Conservation (phyloP, 352 stramenopile genomes). For the Thalassiosira allenii region DNA sequence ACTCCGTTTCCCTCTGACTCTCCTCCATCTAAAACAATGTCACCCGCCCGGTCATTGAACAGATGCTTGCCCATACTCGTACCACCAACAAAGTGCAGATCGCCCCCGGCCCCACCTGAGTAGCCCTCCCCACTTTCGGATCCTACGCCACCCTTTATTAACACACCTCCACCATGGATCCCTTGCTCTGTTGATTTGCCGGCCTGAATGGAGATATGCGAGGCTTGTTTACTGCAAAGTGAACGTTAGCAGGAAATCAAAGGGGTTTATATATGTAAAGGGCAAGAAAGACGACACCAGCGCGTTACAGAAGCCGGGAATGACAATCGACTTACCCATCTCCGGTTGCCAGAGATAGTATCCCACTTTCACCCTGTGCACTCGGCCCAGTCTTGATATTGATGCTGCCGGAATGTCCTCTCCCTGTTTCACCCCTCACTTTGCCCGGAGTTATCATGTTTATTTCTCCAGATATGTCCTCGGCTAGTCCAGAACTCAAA, state of each 20-base stretch:
- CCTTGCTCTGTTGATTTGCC: slow-evolving; percentile 60
- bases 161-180: slow-evolving; percentile 71
- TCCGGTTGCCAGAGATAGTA: slow-evolving; percentile 66
- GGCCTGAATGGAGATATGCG: slow-evolving; percentile 49
- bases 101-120: slow-evolving; percentile 75
- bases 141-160: slow-evolving; percentile 77
- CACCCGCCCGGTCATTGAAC: slow-evolving; percentile 34
- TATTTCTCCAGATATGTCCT: slow-evolving; percentile 11
- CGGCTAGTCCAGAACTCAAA: slow-evolving; percentile 29
- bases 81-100: slow-evolving; percentile 89
- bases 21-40: slow-evolving; percentile 47
- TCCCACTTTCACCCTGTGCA: slow-evolving; percentile 53
- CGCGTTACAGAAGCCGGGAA: too few relatives aligned
- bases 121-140: slow-evolving; percentile 38
- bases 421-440: background rate
- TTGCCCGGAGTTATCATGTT: slow-evolving; percentile 21
- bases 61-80: slow-evolving; percentile 78
- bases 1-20: slow-evolving; percentile 19
- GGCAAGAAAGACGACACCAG: too few relatives aligned
- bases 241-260: too few relatives aligned
- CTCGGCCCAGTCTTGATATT: slow-evolving; percentile 37
- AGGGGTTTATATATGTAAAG: too few relatives aligned
- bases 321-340: slow-evolving; percentile 51
- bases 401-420: slow-evolving; percentile 19
- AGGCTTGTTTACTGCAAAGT: slow-evolving; percentile 3